Conservation (phyloP, 805 yeast genomes). For the Schizosaccharomyces lindneri region DNA sequence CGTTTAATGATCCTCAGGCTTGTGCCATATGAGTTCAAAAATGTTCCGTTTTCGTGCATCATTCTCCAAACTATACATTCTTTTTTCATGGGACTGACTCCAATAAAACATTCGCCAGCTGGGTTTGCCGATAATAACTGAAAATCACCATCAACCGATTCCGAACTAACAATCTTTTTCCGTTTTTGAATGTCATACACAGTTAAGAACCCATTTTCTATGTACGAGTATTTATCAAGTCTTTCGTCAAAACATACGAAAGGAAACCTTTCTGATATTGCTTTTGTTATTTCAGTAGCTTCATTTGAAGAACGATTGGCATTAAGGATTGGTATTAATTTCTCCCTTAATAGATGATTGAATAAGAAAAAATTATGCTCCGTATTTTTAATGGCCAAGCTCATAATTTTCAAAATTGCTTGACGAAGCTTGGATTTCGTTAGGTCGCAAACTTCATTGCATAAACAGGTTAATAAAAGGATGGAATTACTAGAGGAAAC, state of each 20-base stretch:
- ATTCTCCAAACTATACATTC: not conserved
- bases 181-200: not conserved
- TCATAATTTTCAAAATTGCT: not conserved
- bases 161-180: not conserved
- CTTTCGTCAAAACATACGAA: not conserved
- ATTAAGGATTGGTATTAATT: not conserved
- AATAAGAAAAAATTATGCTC: not conserved
- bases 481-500: not conserved
- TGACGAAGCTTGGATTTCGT: not conserved
- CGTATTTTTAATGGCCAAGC: not conserved
- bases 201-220: not conserved
- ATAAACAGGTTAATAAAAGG: not conserved
- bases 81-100: not conserved
- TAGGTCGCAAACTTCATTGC: not conserved
- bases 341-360: not conserved
- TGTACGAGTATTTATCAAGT: not conserved
- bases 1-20: not conserved
- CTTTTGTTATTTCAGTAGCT: not conserved
- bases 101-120: not conserved
- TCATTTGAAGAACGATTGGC: not conserved
- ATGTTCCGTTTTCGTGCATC: not conserved
- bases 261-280: not conserved
- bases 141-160: not conserved
- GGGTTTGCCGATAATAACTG: not conserved
- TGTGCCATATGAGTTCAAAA: not conserved